Evolutionary conservation across 352 stramenopile genomes (phyloP).

Genomic region (Phytophthora citricola): DNA sequence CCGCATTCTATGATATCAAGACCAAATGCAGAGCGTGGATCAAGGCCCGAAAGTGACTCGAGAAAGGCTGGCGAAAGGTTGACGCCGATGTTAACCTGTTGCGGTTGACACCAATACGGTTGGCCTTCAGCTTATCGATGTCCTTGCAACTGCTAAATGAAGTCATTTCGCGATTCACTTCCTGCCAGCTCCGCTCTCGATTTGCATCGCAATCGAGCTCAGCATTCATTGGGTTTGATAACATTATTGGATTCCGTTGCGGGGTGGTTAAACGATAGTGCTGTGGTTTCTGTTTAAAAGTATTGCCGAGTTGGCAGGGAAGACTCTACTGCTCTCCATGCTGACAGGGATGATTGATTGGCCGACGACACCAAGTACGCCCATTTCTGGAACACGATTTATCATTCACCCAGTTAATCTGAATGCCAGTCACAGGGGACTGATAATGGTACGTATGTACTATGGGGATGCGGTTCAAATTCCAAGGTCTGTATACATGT

Average conservation of each 20-base stretch:
- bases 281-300: conserved; percentile 7
- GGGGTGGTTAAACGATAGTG: conserved; percentile 15
- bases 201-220: background rate
- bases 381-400: no score
- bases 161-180: conserved; percentile 11
- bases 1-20: background rate
- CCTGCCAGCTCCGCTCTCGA: conserved; percentile 4
- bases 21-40: background rate
- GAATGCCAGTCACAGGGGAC: no score
- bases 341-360: no score
- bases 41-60: conserved; percentile 17
- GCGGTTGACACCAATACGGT: background rate
- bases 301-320: background rate
- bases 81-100: conserved; percentile 8
- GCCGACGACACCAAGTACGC: no score
- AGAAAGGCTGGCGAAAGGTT: conserved; percentile 6
- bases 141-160: conserved; percentile 1
- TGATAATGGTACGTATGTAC: no score
- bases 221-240: conserved; percentile 3
- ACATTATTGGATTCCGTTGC: conserved; percentile 14
- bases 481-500: background rate
- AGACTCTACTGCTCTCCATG: background rate
- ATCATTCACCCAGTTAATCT: no score
- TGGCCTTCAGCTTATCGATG: background rate
- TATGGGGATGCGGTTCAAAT: no score